Conservation (phyloP, 495 filamentous ascomycete species). For the Cercophora newfieldiana region DNA sequence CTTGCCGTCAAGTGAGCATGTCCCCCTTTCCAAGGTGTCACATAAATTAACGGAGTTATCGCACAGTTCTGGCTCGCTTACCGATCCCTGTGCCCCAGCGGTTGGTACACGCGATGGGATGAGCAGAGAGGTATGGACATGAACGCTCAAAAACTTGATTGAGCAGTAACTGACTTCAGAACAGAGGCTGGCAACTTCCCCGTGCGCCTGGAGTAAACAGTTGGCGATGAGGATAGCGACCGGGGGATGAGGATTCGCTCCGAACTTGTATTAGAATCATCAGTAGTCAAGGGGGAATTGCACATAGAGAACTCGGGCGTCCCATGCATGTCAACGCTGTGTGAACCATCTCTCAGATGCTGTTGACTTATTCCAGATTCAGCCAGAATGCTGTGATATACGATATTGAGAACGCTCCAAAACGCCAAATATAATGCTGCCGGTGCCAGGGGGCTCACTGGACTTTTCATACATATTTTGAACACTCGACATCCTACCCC, state of each 20-base stretch:
- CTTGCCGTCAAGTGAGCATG: slow-evolving; percentile 81
- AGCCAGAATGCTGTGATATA: no score
- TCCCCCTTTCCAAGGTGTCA: slow-evolving; percentile 26
- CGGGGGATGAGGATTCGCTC: slow-evolving; percentile 10
- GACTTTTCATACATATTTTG: not conserved
- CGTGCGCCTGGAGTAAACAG: slow-evolving; percentile 56
- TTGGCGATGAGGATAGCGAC: slow-evolving; percentile 10
- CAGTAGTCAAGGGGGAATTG: slow-evolving; percentile 25
- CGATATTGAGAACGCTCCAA: no score
- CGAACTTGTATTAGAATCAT: slow-evolving; percentile 27
- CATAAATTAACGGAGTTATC: slow-evolving; percentile 6
- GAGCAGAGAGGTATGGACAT: slow-evolving; percentile 81
- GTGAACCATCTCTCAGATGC: not conserved
- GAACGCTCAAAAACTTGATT: not conserved
- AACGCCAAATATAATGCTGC: slow-evolving; percentile 9
- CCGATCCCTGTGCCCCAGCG: slow-evolving; percentile 92
- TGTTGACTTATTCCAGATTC: no score
- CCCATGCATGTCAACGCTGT: slow-evolving; percentile 6
- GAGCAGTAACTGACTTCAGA: slow-evolving; percentile 24
- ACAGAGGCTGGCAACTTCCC: slow-evolving; percentile 93
- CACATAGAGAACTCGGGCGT: slow-evolving; percentile 32
- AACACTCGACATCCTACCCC: not conserved
- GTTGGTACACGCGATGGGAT: slow-evolving; percentile 96
- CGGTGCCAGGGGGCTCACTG: not conserved
- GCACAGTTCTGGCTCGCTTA: slow-evolving; percentile 90